Percentiles rank a stretch among this genome's conserved stretches.
Evolutionary conservation across 345 rosid genomes (phyloP).

Genomic region (Rhizophora apiculata): DNA sequence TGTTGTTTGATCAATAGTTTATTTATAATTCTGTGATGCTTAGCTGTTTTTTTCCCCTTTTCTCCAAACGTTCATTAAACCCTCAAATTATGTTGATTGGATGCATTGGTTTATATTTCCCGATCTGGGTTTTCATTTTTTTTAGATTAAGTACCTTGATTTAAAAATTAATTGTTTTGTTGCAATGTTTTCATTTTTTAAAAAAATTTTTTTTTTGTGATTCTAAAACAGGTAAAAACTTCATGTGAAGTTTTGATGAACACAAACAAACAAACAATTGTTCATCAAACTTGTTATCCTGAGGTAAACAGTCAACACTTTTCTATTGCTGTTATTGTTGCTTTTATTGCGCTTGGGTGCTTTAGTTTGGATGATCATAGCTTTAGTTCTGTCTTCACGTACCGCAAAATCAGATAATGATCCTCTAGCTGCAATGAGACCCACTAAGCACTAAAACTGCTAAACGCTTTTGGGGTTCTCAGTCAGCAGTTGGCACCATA

Average conservation of each 20-base stretch:
- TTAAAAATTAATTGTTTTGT: background rate
- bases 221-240: constrained; percentile 27
- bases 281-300: constrained; percentile 33
- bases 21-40: too few relatives aligned
- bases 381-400: background rate
- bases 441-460: too few relatives aligned
- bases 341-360: background rate
- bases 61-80: too few relatives aligned
- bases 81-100: too few relatives aligned
- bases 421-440: background rate
- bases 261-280: constrained; percentile 36
- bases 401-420: too few relatives aligned
- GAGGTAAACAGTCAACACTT: constrained; percentile 17
- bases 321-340: background rate
- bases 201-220: background rate
- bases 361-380: too few relatives aligned
- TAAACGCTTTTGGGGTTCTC: background rate
- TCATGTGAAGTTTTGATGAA: constrained; percentile 43
- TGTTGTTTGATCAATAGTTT: too few relatives aligned
- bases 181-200: background rate
- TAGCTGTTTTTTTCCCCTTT: too few relatives aligned
- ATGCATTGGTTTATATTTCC: too few relatives aligned
- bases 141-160: too few relatives aligned
- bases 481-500: background rate
- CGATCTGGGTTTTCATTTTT: too few relatives aligned